Percentiles rank a stretch among this genome's conserved stretches.
Evolutionary conservation across 805 yeast species (phyloP).

Genomic region (Metschnikowia noctiluminum): DNA sequence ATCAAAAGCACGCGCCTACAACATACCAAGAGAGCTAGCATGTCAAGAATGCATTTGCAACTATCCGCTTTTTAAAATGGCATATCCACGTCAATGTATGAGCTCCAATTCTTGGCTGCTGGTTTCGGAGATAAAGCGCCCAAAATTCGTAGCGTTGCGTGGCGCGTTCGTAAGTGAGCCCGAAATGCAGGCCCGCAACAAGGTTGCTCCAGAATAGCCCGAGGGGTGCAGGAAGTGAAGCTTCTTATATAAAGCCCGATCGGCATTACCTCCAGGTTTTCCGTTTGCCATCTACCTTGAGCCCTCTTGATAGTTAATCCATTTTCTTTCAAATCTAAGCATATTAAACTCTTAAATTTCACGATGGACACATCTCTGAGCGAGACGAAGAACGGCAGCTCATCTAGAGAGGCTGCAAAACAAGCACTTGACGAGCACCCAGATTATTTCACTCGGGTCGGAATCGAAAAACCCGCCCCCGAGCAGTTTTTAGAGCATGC

Average conservation of each 20-base stretch:
- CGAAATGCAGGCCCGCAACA: neutral
- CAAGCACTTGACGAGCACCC: slow-evolving; percentile 1
- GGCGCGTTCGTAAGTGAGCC: neutral
- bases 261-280: neutral
- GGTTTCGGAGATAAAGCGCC: neutral
- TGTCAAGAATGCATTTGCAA: too few relatives aligned
- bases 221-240: neutral
- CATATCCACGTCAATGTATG: too few relatives aligned
- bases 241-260: neutral
- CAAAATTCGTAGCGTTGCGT: neutral
- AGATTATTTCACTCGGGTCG: slow-evolving; percentile 5
- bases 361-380: slow-evolving; percentile 1
- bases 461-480: slow-evolving; percentile 5
- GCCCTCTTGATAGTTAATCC: too few relatives aligned
- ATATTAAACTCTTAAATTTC: too few relatives aligned
- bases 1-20: too few relatives aligned
- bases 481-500: slow-evolving; percentile 4
- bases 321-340: too few relatives aligned
- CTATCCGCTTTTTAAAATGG: too few relatives aligned
- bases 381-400: slow-evolving; percentile 3
- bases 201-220: neutral
- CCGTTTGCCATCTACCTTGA: neutral
- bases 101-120: too few relatives aligned
- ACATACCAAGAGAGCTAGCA: too few relatives aligned
- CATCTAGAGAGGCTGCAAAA: neutral